Conservation (phyloP, 257 asterid species). For the Lithospermum erythrorhizon region DNA sequence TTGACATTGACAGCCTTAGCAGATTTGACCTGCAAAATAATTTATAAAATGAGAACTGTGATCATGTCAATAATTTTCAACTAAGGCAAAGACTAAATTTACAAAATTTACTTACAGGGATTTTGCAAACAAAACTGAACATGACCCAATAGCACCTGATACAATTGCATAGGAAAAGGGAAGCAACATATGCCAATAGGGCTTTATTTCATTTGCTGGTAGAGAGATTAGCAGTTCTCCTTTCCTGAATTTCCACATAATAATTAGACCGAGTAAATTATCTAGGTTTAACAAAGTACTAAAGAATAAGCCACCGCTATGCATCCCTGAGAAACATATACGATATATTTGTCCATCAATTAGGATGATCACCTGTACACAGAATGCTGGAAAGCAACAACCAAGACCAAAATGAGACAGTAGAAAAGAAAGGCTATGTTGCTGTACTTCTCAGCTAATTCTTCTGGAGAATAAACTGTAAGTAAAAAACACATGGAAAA, state of each 20-base stretch:
- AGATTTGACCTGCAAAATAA: slow-evolving; percentile 69
- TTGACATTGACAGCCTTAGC: slow-evolving; percentile 70
- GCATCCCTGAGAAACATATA: neutral
- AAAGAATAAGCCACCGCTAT: neutral
- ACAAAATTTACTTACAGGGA: slow-evolving; percentile 54
- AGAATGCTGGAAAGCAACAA: slow-evolving; percentile 61
- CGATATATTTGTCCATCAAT: slow-evolving; percentile 1
- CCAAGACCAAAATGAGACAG: slow-evolving; percentile 59
- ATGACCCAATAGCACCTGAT: slow-evolving; percentile 95
- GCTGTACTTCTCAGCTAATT: slow-evolving; percentile 87
- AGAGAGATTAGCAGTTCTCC: slow-evolving; percentile 55
- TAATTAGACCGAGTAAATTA: slow-evolving; percentile 10
- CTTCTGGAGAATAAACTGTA: slow-evolving; percentile 85
- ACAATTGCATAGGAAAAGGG: slow-evolving; percentile 91
- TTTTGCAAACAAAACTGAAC: slow-evolving; percentile 89
- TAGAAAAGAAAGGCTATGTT: slow-evolving; percentile 68
- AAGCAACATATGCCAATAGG: slow-evolving; percentile 86
- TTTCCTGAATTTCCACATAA: slow-evolving; percentile 45
- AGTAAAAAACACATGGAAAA: slow-evolving; percentile 5
- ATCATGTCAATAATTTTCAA: slow-evolving; percentile 11
- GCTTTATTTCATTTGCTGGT: slow-evolving; percentile 54
- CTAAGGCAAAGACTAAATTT: slow-evolving; percentile 12
- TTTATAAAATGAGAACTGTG: slow-evolving; percentile 10
- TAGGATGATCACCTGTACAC: slow-evolving; percentile 37
- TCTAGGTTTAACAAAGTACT: neutral